These are phyloP conservation scores for Mucor ambiguus DNA, from an alignment of 371 early-diverging fungal genomes.

Conservation along the genomic window DNA sequence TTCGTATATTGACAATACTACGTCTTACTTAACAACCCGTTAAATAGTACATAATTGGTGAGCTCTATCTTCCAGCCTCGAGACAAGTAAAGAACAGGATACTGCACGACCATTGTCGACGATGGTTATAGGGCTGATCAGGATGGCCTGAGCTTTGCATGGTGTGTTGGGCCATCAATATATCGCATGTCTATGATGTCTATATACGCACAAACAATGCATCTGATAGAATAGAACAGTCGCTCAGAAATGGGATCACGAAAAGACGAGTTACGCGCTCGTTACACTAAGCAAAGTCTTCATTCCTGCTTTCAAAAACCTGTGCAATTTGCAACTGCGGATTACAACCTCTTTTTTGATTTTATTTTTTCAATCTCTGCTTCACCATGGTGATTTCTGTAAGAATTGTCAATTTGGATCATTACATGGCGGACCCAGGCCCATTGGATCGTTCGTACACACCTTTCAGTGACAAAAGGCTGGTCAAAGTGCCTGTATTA, in stretches of 20 bases:
- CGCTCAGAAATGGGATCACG: not conserved
- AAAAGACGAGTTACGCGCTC: not conserved
- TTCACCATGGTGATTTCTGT: constrained; percentile 38
- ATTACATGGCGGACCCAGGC: constrained; percentile 60
- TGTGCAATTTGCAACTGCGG: not conserved
- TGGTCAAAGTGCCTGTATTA: constrained; percentile 73
- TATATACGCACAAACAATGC: too few relatives aligned
- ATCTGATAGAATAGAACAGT: not conserved
- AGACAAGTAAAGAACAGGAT: too few relatives aligned
- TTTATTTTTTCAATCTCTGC: not conserved
- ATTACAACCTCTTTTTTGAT: not conserved
- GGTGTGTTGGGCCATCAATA: too few relatives aligned
- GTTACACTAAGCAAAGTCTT: not conserved
- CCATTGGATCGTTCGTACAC: constrained; percentile 50
- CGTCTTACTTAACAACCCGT: too few relatives aligned
- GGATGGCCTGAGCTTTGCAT: too few relatives aligned
- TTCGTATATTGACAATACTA: too few relatives aligned
- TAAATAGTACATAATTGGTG: too few relatives aligned
- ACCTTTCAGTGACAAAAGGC: constrained; percentile 38
- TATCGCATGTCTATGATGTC: too few relatives aligned
- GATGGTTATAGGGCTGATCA: too few relatives aligned
- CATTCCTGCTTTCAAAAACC: not conserved
- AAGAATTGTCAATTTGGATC: constrained; percentile 70
- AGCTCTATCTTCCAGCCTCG: too few relatives aligned
- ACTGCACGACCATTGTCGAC: too few relatives aligned